A percentile compares a stretch with the other conserved stretches of the same genome.
Conservation (phyloP, 1,284 basidiomycete species). For the Cystobasidiaceae sp. region DNA sequence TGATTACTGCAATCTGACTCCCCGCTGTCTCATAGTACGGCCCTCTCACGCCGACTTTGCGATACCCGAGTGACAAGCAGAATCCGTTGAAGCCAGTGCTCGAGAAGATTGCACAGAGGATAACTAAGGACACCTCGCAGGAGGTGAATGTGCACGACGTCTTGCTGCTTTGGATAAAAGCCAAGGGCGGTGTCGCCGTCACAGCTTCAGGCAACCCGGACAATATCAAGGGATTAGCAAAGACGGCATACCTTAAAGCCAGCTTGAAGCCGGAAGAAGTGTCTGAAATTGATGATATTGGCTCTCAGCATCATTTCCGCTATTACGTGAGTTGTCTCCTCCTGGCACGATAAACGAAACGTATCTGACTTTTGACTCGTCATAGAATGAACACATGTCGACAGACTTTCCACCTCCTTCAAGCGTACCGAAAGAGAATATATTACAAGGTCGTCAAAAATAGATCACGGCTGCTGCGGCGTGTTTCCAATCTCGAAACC, state of each 20-base stretch:
- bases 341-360: neutral
- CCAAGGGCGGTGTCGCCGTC: constrained; percentile 58
- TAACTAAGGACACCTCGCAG: constrained; percentile 44
- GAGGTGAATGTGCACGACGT: constrained; percentile 56
- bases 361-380: neutral
- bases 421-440: constrained; percentile 39
- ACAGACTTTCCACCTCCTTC: constrained; percentile 45
- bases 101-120: constrained; percentile 51
- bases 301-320: constrained; percentile 58
- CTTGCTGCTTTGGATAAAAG: constrained; percentile 59
- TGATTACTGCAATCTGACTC: constrained; percentile 31
- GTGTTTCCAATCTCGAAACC: too few species aligned
- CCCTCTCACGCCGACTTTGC: constrained; percentile 48
- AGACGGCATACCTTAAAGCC: constrained; percentile 54
- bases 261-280: constrained; percentile 61
- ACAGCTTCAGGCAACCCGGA: constrained; percentile 69
- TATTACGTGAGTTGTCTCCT: constrained; percentile 38
- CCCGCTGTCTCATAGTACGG: constrained; percentile 51
- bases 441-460: constrained; percentile 3
- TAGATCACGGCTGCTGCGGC: too few species aligned
- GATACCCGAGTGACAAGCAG: constrained; percentile 54
- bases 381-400: constrained; percentile 43
- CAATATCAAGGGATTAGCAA: constrained; percentile 62
- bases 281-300: constrained; percentile 57
- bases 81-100: constrained; percentile 57